Conservation (phyloP, 2,329 filamentous ascomycete genomes). For the Cladophialophora bantiana region DNA sequence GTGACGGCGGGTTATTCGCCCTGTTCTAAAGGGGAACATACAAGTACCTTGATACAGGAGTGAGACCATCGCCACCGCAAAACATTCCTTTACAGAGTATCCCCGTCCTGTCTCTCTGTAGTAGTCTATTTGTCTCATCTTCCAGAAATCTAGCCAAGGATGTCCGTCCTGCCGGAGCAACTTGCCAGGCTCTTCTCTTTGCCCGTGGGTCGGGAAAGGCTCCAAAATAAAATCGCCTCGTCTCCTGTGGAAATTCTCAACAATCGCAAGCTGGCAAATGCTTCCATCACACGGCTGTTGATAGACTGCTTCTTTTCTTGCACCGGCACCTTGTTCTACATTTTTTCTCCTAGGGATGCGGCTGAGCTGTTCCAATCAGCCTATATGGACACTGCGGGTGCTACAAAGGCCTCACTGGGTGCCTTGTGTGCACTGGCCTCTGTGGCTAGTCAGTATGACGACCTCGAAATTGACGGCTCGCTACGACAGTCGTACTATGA, state of each 20-base stretch:
- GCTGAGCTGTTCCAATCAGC: not conserved
- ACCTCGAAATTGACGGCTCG: not conserved
- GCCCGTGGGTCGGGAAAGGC: constrained; percentile 9
- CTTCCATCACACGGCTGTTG: not conserved
- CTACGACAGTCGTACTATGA: constrained; percentile 15
- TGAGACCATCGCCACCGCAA: not conserved
- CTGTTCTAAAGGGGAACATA: not conserved
- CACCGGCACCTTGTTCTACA: constrained; percentile 18
- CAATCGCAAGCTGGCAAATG: constrained; percentile 14
- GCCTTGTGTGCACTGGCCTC: constrained; percentile 5
- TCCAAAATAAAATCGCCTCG: constrained; percentile 7
- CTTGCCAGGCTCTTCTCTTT: constrained; percentile 13
- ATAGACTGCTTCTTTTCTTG: constrained; percentile 14
- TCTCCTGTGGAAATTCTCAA: not conserved
- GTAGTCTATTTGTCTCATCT: not conserved
- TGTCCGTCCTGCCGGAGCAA: constrained; percentile 11
- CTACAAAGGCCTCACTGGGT: constrained; percentile 6
- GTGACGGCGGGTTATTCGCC: not conserved
- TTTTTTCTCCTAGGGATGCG: constrained; percentile 1
- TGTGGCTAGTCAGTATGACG: constrained; percentile 20
- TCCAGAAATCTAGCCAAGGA: not conserved
- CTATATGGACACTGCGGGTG: not conserved
- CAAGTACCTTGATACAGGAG: not conserved
- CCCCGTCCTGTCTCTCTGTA: not conserved
- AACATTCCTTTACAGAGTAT: not conserved